Conservation (phyloP, 2,329 filamentous ascomycete genomes). For the Didymella pinodella region DNA sequence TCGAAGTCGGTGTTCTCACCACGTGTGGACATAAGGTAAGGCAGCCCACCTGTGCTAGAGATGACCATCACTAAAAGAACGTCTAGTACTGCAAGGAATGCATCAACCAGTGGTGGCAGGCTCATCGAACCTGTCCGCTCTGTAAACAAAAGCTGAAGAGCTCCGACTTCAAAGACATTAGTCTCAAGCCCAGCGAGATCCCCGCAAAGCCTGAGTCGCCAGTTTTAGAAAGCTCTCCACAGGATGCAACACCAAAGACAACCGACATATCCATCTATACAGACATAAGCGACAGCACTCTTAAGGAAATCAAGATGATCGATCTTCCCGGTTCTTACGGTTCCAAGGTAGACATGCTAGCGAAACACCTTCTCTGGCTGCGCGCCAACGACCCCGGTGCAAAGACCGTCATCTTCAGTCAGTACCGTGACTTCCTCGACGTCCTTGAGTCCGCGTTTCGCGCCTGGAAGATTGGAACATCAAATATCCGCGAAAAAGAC, state of each 20-base stretch:
- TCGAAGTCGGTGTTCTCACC: constrained; percentile 82
- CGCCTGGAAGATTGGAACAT: constrained; percentile 75
- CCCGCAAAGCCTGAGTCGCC: constrained; percentile 68
- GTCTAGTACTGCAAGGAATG: constrained; percentile 86
- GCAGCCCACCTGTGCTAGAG: too few relatives aligned
- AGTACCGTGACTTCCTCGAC: constrained; percentile 81
- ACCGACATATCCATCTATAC: constrained; percentile 72
- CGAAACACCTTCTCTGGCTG: constrained; percentile 82
- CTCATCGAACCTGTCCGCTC: constrained; percentile 79
- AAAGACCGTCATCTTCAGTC: constrained; percentile 94
- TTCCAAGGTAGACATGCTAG: constrained; percentile 82
- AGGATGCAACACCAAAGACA: constrained; percentile 37
- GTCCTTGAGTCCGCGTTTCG: constrained; percentile 75
- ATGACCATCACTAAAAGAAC: constrained; percentile 4
- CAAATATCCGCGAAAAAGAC: constrained; percentile 71
- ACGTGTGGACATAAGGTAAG: constrained; percentile 75
- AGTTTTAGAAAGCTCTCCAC: constrained; percentile 25
- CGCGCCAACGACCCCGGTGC: constrained; percentile 82
- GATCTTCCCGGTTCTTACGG: constrained; percentile 79
- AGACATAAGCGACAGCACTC: constrained; percentile 72
- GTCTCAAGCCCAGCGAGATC: constrained; percentile 77
- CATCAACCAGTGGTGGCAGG: constrained; percentile 77
- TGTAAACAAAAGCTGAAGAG: constrained; percentile 76
- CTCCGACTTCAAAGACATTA: constrained; percentile 83
- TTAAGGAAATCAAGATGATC: constrained; percentile 83